Conservation (phyloP, 345 rosid genomes). For the Eucalyptus pauciflora region DNA sequence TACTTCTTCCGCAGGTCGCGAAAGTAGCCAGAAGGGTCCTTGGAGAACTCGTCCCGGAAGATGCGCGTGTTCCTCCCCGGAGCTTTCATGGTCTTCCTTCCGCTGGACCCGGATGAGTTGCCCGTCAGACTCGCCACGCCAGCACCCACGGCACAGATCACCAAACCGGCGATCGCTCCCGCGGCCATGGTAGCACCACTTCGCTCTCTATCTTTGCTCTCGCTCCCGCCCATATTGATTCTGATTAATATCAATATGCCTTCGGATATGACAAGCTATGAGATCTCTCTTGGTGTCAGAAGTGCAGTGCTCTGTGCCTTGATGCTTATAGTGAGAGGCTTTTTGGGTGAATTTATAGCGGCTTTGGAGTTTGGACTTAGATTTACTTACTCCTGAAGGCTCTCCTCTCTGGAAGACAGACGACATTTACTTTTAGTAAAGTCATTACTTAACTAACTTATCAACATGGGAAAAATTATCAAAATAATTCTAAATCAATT, state of each 20-base stretch:
- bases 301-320: background rate
- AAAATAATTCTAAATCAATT: too few relatives aligned
- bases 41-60: background rate
- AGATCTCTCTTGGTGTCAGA: background rate
- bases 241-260: background rate
- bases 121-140: background rate
- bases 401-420: too few relatives aligned
- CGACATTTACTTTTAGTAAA: too few relatives aligned
- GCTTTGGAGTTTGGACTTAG: too few relatives aligned
- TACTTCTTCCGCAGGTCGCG: background rate
- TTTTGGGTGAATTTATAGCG: background rate
- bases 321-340: background rate
- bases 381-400: too few relatives aligned
- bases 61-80: background rate
- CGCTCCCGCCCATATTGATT: background rate
- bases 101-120: background rate
- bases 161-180: background rate
- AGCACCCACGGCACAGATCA: background rate
- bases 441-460: too few relatives aligned
- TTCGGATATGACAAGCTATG: background rate
- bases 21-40: background rate
- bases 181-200: background rate
- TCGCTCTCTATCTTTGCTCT: background rate
- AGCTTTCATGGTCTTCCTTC: constrained; percentile 1
- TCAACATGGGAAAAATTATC: too few relatives aligned